Evolutionary conservation across 257 asterid genomes (phyloP), one percentile per base, ranked within the genome.

Genomic region (Forsythia suspensa): DNA sequence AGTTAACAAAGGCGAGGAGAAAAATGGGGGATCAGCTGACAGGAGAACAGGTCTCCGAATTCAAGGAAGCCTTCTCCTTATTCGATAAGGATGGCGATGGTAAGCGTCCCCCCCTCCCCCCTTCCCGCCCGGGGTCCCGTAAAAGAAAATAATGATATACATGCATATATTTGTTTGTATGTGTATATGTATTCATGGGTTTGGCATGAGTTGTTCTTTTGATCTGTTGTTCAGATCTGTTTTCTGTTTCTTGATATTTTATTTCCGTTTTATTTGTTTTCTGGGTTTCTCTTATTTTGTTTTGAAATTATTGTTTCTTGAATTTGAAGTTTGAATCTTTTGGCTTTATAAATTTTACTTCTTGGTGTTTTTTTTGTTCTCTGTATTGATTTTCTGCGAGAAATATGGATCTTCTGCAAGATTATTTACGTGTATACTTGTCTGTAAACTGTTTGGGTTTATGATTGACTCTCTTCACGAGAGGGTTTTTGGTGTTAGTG

Each of bases 71-170:
- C 8, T 86, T 86, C 78, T 75, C 88, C 63, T 85, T 86, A 37
- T 86, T 86, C 78, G 90, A 86, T 84, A 86, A 86, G 83, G 86
- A 86, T 73, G 89, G 87, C 69, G 85, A 86, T 72, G 89, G 89
- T 86, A 70, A 78, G 89, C 76, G 44, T 63, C 76, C 79, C 76
- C 38, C 69, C 76, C 16, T 51, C n/a, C 1, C 3, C 59, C 2
- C n/a, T 29, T 29, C 34, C 34, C 34, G 2, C 34, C 34, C 34
- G 34, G 34, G 34, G 34, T 29, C 34, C 2, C 34, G 34, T 29
- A 29, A 29, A 29, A 29, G 34, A 29, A 29, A 29, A 29, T 29
- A 29, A 29, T 29, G 1, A 29, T 4, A 11, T 51, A 13, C n/a
- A 4, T 79, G 2, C 70, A 36, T 71, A 20, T 10, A 37, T 55